phyloP scores from a whole-genome alignment of 164 flowering plant genomes.

The Akebia trifoliata region DNA sequence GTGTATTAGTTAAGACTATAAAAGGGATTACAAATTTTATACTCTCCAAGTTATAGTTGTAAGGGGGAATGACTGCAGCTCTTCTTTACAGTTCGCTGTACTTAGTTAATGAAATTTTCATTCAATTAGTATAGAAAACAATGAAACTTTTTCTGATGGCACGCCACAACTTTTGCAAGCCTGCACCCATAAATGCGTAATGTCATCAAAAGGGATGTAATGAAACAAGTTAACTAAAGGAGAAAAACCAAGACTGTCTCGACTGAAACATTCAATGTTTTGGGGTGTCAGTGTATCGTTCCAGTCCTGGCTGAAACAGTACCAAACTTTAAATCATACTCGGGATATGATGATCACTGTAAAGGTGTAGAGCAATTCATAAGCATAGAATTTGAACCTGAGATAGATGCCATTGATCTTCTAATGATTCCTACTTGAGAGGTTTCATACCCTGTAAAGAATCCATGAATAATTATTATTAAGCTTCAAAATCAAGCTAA shows the following conservation, averaged over 20 bases:
- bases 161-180: neutral
- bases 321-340: too few relatives aligned
- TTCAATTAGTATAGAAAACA: too few relatives aligned
- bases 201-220: neutral
- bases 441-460: conserved; percentile 28
- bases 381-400: conserved; percentile 10
- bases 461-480: neutral
- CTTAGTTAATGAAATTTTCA: too few relatives aligned
- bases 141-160: too few relatives aligned
- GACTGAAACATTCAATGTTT: too few relatives aligned
- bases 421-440: conserved; percentile 17
- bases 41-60: too few relatives aligned
- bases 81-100: too few relatives aligned
- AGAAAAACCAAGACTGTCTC: too few relatives aligned
- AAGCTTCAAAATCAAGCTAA: neutral
- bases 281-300: too few relatives aligned
- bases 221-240: neutral
- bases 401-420: neutral
- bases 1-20: neutral
- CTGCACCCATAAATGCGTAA: neutral
- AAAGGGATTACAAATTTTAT: too few relatives aligned
- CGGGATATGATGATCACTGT: neutral
- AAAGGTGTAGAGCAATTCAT: neutral
- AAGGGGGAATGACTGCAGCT: too few relatives aligned
- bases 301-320: too few relatives aligned